phyloP scores from a whole-genome alignment of 1,139 yeast species.

The Scheffersomyces stambukii region DNA sequence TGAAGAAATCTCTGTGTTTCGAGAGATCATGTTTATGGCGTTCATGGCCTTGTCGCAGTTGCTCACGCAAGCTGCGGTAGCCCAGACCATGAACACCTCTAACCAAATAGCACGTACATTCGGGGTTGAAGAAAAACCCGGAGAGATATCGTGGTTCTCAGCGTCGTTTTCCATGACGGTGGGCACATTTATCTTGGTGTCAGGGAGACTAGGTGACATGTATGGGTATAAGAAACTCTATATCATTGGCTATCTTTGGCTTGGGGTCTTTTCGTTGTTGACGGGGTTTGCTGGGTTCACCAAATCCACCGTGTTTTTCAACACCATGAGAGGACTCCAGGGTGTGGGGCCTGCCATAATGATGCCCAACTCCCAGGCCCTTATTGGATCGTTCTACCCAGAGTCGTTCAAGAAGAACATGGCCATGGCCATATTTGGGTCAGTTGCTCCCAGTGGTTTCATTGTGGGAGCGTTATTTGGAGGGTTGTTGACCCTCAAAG shows the following conservation, averaged over 20 bases:
- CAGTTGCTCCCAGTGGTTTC: conserved; percentile 59
- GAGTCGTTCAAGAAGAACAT: conserved; percentile 36
- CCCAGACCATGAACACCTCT: conserved; percentile 41
- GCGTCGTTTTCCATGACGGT: conserved; percentile 57
- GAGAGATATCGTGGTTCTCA: conserved; percentile 55
- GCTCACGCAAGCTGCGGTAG: conserved; percentile 46
- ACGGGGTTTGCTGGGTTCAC: conserved; percentile 49
- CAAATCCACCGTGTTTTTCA: conserved; percentile 39
- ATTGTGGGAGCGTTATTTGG: conserved; percentile 47
- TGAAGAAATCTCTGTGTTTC: conserved; percentile 14
- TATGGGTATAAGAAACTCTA: conserved; percentile 52
- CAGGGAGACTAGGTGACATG: conserved; percentile 65
- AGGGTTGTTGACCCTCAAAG: conserved; percentile 36
- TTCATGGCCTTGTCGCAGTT: conserved; percentile 42
- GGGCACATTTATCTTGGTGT: conserved; percentile 57
- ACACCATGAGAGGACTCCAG: conserved; percentile 51
- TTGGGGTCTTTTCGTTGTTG: conserved; percentile 45
- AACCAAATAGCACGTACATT: conserved; percentile 35
- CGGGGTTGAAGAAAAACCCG: conserved; percentile 27
- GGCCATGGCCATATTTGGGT: conserved; percentile 49
- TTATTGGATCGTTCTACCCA: conserved; percentile 50
- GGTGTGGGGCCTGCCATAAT: conserved; percentile 59
- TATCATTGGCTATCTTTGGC: conserved; percentile 45
- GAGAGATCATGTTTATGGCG: conserved; percentile 19
- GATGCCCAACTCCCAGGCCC: conserved; percentile 55